Conservation (phyloP, 139 green algal genomes). For the Diplosphaera chodatii region DNA sequence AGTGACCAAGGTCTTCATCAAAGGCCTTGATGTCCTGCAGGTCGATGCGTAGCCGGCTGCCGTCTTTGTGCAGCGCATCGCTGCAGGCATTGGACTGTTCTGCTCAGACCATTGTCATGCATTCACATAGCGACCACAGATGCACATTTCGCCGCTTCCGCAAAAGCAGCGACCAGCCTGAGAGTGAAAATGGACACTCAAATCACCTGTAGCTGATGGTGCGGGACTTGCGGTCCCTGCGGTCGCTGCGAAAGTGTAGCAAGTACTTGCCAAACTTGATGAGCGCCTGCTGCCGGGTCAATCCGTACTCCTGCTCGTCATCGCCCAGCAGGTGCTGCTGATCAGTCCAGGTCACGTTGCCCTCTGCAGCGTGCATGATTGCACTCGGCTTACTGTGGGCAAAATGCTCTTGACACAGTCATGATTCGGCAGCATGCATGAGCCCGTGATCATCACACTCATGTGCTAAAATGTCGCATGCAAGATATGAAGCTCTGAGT, state of each 20-base stretch:
- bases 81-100: too few relatives aligned
- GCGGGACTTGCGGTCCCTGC: constrained; percentile 21
- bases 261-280: constrained; percentile 51
- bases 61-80: constrained; percentile 26
- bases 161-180: too few relatives aligned
- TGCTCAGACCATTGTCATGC: too few relatives aligned
- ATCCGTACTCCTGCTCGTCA: constrained; percentile 8
- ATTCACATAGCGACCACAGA: too few relatives aligned
- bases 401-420: constrained; percentile 13
- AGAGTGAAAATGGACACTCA: too few relatives aligned
- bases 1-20: constrained; percentile 46
- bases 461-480: background rate
- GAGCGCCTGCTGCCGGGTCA: constrained; percentile 22
- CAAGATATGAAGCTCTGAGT: background rate
- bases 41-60: constrained; percentile 45
- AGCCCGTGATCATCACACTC: too few relatives aligned
- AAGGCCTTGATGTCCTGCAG: constrained; percentile 55
- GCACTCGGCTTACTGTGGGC: background rate
- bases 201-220: constrained; percentile 31
- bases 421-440: background rate
- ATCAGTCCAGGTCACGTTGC: background rate
- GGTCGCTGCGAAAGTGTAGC: constrained; percentile 35
- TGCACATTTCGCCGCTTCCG: too few relatives aligned
- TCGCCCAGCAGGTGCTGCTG: background rate
- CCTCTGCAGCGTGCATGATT: background rate